A percentile compares a stretch with the other conserved stretches of the same genome.
These are phyloP conservation scores for Paracoccidioides brasiliensis DNA, from an alignment of 2,329 filamentous ascomycete genomes.

Conservation along the genomic window DNA sequence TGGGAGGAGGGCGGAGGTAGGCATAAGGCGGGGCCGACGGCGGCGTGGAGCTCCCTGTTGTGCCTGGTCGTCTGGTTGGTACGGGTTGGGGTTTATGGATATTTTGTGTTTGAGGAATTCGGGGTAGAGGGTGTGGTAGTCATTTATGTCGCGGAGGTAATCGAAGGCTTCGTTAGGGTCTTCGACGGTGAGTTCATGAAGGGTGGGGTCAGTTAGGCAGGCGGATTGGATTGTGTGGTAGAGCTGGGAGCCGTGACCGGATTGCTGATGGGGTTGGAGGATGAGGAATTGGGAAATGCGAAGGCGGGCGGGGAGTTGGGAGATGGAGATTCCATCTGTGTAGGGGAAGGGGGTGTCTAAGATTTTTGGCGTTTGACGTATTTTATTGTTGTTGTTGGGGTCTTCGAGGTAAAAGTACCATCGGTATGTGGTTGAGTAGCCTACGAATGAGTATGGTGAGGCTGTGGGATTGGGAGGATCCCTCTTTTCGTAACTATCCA, in stretches of 20 bases:
- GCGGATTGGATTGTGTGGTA: conserved; percentile 67
- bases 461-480: conserved; percentile 32
- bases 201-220: conserved; percentile 53
- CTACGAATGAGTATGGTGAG: conserved; percentile 65
- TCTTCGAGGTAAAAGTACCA: conserved; percentile 47
- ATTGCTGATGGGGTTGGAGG: conserved; percentile 71
- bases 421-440: conserved; percentile 82
- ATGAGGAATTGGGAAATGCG: conserved; percentile 90
- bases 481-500: conserved; percentile 42
- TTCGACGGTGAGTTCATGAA: conserved; percentile 80
- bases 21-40: conserved; percentile 28
- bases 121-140: conserved; percentile 43
- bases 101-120: conserved; percentile 37
- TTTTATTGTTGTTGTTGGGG: conserved; percentile 36
- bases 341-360: conserved; percentile 33
- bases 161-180: conserved; percentile 69
- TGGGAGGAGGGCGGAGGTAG: conserved; percentile 43
- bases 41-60: conserved; percentile 14
- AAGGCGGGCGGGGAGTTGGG: conserved; percentile 59
- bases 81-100: conserved; percentile 34
- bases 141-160: conserved; percentile 49
- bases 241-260: conserved; percentile 64
- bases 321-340: conserved; percentile 33
- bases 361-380: conserved; percentile 12
- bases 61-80: conserved; percentile 16